These are phyloP conservation scores for Tricholoma matsutake DNA, from an alignment of 768 basidiomycete genomes.

Conservation along the genomic window DNA sequence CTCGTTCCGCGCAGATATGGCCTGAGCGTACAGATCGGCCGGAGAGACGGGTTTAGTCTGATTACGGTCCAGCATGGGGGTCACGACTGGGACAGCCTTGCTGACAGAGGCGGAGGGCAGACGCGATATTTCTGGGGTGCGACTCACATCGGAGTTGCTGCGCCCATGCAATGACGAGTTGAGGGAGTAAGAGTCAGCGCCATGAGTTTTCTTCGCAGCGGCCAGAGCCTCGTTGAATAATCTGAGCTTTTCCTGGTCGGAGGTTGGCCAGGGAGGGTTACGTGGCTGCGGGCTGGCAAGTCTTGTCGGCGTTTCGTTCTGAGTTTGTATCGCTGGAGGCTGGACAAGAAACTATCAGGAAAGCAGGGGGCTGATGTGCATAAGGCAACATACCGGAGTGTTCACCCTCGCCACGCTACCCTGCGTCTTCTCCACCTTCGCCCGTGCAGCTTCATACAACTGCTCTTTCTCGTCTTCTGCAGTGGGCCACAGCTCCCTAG, in stretches of 20 bases:
- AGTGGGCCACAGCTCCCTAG: constrained; percentile 42
- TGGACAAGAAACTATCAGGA: constrained; percentile 8
- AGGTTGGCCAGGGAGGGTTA: constrained; percentile 51
- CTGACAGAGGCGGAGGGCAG: not conserved
- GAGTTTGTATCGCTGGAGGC: constrained; percentile 15
- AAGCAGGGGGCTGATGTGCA: not conserved
- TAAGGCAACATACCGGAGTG: constrained; percentile 30
- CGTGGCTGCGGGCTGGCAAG: constrained; percentile 12
- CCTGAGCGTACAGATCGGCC: constrained; percentile 24
- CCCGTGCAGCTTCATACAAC: constrained; percentile 62
- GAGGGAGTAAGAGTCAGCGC: constrained; percentile 25
- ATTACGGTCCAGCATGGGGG: not conserved
- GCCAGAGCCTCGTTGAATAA: constrained; percentile 68
- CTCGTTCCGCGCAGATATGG: constrained; percentile 29
- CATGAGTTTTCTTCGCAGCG: constrained; percentile 60
- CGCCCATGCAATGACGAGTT: constrained; percentile 22
- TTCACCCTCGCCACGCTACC: constrained; percentile 28
- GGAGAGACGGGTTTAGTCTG: constrained; percentile 5
- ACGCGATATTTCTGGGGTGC: constrained; percentile 8
- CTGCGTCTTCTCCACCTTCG: constrained; percentile 56
- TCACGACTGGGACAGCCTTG: not conserved
- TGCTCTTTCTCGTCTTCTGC: constrained; percentile 65
- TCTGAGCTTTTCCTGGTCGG: constrained; percentile 75
- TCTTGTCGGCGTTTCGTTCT: constrained; percentile 8
- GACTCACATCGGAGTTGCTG: constrained; percentile 18